Base-by-base conservation (phyloP, 2,329 filamentous ascomycete genomes). In the Talaromyces amestolkiae region DNA sequence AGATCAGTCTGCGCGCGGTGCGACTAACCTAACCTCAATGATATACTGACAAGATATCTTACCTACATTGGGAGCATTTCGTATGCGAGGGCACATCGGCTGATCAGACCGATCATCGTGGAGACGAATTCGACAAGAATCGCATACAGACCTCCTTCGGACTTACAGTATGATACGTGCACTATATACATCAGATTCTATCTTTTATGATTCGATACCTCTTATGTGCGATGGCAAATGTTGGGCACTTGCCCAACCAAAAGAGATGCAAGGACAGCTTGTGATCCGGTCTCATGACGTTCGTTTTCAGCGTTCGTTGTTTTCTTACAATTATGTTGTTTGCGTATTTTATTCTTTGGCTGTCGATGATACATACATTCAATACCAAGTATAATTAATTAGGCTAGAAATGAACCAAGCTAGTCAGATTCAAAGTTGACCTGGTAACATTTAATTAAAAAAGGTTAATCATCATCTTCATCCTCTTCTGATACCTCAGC, bases 281-380 rank as follows among this genome's bases (percentile, higher is more conserved):
- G 41, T 56, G 37, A 15, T 31, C 51, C n/a, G 27, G 41, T 45
- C 35, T 61, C 22, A 39, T 17, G 51, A 63, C 61, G 27, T 58
- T 63, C 41, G 7, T 58, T 53, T 56, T 37, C 37, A 33, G 49
- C 53, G 53, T 56, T 56, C 51, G 5, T 43, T 62, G 27, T 22
- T 37, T 24, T 27, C 10, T 27, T 63, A 63, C 58, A 63, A 31
- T 63, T 51, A 45, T 63, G 9, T 58, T 43, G 15, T n/a, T 54
- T 24, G 7, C 43, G 33, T 10, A 56, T 8, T 22, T 24, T 24
- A 37, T n/a, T 37, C n/a, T 9, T 35, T 11, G 7, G n/a, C 19
- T 13, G n/a, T 22, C n/a, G 9, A 35, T 11, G 8, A n/a, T 6
- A 51, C 24, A 31, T 31, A 8, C 19, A 47, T 24, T 10, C n/a